Percentiles rank a stretch among this genome's conserved stretches.
phyloP scores from a whole-genome alignment of 805 yeast genomes.

The Ogataea parapolymorpha region DNA sequence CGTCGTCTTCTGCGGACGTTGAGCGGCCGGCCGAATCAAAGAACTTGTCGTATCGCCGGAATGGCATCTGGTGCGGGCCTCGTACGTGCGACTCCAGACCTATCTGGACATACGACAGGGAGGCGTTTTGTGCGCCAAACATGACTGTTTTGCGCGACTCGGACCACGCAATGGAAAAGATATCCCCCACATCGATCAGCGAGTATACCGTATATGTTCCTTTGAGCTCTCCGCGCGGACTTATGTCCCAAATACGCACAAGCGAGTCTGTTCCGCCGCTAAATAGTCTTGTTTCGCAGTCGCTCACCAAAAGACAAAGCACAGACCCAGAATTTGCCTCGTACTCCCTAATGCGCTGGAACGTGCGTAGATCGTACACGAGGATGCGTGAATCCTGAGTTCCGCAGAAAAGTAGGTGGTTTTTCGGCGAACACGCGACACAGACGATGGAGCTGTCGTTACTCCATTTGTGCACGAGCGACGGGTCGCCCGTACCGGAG shows the following conservation, averaged over 20 bases:
- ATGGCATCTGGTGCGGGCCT: constrained; percentile 47
- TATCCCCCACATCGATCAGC: constrained; percentile 86
- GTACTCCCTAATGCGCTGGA: constrained; percentile 49
- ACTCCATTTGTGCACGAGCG: constrained; percentile 65
- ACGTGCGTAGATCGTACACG: constrained; percentile 65
- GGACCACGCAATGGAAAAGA: constrained; percentile 77
- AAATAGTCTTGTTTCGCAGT: constrained; percentile 58
- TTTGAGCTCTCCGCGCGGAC: constrained; percentile 22
- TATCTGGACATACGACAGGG: constrained; percentile 67
- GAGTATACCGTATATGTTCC: constrained; percentile 74
- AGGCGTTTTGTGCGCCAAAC: constrained; percentile 91
- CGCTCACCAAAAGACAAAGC: constrained; percentile 57
- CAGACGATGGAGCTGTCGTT: constrained; percentile 71
- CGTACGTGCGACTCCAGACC: constrained; percentile 18
- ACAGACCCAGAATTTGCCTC: constrained; percentile 74
- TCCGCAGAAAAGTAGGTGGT: constrained; percentile 73
- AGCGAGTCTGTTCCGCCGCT: constrained; percentile 90
- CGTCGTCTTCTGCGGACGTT: not conserved
- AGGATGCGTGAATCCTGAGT: constrained; percentile 81
- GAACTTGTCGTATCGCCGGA: constrained; percentile 72
- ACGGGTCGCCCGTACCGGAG: constrained; percentile 8
- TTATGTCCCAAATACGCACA: constrained; percentile 78
- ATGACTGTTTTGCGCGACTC: constrained; percentile 57
- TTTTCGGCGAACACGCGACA: constrained; percentile 56
- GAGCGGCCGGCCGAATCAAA: constrained; percentile 75